These are phyloP conservation scores for Mesembryanthemum crystallinum DNA, from an alignment of 148 eudicot species.

Conservation along the genomic window DNA sequence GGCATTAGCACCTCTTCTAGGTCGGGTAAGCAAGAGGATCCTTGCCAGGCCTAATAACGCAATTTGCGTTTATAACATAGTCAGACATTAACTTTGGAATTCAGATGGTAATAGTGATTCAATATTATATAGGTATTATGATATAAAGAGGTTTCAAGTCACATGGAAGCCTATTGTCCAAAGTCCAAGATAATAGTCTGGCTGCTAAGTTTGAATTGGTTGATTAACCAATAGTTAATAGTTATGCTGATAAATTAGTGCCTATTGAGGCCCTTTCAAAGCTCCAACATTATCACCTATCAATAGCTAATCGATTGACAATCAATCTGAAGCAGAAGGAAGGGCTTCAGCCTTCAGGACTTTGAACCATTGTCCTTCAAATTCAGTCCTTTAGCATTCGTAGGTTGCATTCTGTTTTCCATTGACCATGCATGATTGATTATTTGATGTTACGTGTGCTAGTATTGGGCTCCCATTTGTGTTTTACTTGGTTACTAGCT, in stretches of 20 bases:
- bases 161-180: background rate
- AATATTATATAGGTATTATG: background rate
- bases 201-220: background rate
- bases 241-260: background rate
- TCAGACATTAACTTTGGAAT: background rate
- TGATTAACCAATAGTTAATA: background rate
- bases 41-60: background rate
- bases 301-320: background rate
- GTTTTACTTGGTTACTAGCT: background rate
- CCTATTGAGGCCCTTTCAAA: background rate
- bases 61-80: background rate
- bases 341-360: background rate
- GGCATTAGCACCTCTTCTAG: background rate
- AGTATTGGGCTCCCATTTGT: background rate
- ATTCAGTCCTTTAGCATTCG: background rate
- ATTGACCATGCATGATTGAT: background rate
- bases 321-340: background rate
- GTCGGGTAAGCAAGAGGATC: background rate
- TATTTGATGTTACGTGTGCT: background rate
- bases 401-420: background rate
- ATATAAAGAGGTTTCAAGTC: background rate
- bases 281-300: background rate
- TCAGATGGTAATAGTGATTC: background rate
- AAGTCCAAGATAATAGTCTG: background rate
- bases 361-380: background rate